These are phyloP conservation scores for Xerocomus minutiporus DNA, from an alignment of 1,284 basidiomycete genomes.

Conservation along the genomic window DNA sequence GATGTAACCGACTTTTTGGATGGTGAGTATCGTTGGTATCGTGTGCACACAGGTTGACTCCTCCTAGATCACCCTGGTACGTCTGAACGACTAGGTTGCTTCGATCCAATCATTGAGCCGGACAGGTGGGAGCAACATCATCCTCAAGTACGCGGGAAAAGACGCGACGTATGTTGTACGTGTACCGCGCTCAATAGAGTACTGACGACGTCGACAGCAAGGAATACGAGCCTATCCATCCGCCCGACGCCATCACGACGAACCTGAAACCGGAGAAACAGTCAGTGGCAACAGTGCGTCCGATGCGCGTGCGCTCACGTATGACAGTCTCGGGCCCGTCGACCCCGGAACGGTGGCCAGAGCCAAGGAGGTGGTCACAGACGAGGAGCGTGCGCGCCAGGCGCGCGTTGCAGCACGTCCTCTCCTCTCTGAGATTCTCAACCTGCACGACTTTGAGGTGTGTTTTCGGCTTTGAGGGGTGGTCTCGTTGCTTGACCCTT, in stretches of 20 bases:
- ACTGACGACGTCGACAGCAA: constrained; percentile 17
- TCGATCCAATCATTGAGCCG: background rate
- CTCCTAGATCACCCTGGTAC: constrained; percentile 61
- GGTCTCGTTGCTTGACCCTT: constrained; percentile 1
- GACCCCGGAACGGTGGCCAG: constrained; percentile 60
- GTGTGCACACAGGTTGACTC: constrained; percentile 8
- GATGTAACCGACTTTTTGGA: constrained; percentile 76
- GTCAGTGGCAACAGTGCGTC: constrained; percentile 36
- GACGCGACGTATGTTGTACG: constrained; percentile 58
- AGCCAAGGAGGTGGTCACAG: constrained; percentile 48
- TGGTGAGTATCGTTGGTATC: constrained; percentile 33
- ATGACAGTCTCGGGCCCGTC: constrained; percentile 60
- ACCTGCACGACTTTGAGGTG: constrained; percentile 89
- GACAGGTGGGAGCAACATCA: constrained; percentile 57
- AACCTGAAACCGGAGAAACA: constrained; percentile 77
- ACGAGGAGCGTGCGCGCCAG: constrained; percentile 57
- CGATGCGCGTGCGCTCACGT: background rate
- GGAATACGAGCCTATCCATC: constrained; percentile 85
- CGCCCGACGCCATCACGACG: constrained; percentile 80
- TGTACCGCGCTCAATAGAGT: background rate
- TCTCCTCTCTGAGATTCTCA: constrained; percentile 72
- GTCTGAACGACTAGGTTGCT: background rate
- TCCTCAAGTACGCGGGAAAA: constrained; percentile 70
- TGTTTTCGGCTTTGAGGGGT: background rate
- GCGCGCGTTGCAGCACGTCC: constrained; percentile 56